A percentile compares a stretch with the other conserved stretches of the same genome.
phyloP scores from a whole-genome alignment of 176 grass and related monocot genomes.

The Cenchrus americanus region DNA sequence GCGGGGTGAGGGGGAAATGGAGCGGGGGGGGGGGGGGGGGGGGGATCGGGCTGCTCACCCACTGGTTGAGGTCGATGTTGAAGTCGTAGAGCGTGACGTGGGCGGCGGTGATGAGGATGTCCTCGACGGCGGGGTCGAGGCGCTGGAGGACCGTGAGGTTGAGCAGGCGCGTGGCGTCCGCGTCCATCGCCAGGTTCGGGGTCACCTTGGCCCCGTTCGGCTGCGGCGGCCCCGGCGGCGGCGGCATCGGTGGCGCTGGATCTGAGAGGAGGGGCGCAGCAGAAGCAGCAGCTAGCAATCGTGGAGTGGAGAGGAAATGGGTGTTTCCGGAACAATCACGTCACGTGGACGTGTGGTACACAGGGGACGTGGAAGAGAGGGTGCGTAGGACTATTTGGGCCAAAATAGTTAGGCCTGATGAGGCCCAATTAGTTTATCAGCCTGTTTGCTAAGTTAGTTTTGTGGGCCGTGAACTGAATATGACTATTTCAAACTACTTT shows the following conservation, averaged over 20 bases:
- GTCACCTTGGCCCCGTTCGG: slow-evolving; percentile 74
- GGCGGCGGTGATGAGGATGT: slow-evolving; percentile 90
- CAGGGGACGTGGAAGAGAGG: not conserved
- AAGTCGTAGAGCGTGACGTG: slow-evolving; percentile 94
- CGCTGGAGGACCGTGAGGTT: slow-evolving; percentile 93
- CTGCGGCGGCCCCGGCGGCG: slow-evolving; percentile 40
- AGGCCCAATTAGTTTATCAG: not conserved
- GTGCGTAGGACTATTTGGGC: not conserved
- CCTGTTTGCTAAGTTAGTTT: too few species aligned
- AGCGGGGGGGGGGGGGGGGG: too few species aligned
- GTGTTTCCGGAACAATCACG: slow-evolving; percentile 30
- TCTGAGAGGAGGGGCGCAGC: slow-evolving; percentile 12
- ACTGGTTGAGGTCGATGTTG: slow-evolving; percentile 94
- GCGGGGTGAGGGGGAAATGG: too few species aligned
- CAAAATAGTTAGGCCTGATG: not conserved
- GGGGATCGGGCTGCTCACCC: slow-evolving; percentile 46
- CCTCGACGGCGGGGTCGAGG: slow-evolving; percentile 88
- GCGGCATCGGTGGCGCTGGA: slow-evolving; percentile 41
- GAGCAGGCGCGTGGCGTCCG: slow-evolving; percentile 74
- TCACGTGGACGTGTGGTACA: too few species aligned
- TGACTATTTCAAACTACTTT: too few species aligned
- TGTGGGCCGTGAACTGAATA: too few species aligned
- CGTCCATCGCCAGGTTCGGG: slow-evolving; percentile 74
- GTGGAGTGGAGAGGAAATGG: not conserved
- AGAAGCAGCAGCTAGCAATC: not conserved